Evolutionary conservation across 306 rosid species (phyloP).

Genomic region (Citrullus mucosospermus): DNA sequence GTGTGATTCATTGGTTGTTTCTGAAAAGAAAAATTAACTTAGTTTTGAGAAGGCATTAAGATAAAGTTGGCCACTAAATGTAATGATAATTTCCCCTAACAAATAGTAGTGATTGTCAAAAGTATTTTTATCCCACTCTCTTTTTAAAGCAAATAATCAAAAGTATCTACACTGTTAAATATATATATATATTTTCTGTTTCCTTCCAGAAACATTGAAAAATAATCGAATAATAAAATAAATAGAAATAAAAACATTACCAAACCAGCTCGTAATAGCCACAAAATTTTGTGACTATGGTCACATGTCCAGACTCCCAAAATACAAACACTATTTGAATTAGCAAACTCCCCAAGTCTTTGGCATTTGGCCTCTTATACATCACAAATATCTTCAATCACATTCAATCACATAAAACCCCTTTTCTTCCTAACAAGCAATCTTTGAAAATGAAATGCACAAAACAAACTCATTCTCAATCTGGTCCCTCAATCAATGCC

Average conservation of each 20-base stretch:
- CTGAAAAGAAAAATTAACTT: too few relatives aligned
- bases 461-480: not conserved
- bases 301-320: not conserved
- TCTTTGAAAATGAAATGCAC: not conserved
- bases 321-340: not conserved
- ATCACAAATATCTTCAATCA: not conserved
- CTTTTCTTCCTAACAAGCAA: not conserved
- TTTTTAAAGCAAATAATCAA: too few relatives aligned
- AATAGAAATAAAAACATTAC: not conserved
- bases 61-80: too few relatives aligned
- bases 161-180: too few relatives aligned
- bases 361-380: not conserved
- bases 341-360: not conserved
- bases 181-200: too few relatives aligned
- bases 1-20: too few relatives aligned
- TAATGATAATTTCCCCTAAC: too few relatives aligned
- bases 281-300: not conserved
- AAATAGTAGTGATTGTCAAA: too few relatives aligned
- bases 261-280: not conserved
- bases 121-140: too few relatives aligned
- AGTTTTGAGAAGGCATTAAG: too few relatives aligned
- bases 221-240: too few relatives aligned
- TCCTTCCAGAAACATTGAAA: too few relatives aligned
- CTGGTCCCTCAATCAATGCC: not conserved
- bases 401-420: not conserved